phyloP scores from a whole-genome alignment of 2,329 filamentous ascomycete genomes.

The Pseudofabraea citricarpa region DNA sequence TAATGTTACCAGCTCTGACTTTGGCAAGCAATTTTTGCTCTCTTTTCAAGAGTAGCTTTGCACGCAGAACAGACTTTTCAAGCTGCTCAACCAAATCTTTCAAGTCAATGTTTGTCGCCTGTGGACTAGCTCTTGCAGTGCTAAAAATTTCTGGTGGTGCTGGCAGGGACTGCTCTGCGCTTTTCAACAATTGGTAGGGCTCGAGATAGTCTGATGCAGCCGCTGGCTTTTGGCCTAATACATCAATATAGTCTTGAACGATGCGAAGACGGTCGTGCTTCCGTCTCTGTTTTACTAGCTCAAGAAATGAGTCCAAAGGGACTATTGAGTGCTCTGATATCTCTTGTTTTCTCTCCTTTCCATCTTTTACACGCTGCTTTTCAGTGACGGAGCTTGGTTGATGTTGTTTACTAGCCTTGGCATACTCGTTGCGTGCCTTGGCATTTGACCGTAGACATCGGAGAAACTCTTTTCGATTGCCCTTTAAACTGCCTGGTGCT shows the following conservation, averaged over 20 bases:
- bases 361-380: background rate
- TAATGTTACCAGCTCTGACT: constrained; percentile 20
- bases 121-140: constrained; percentile 9
- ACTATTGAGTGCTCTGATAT: constrained; percentile 16
- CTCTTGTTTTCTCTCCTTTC: constrained; percentile 5
- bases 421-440: constrained; percentile 44
- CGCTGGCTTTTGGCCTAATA: constrained; percentile 46
- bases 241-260: constrained; percentile 46
- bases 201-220: constrained; percentile 46
- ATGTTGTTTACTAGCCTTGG: constrained; percentile 18
- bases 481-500: constrained; percentile 34
- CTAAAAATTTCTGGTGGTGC: constrained; percentile 22
- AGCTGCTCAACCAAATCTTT: constrained; percentile 44
- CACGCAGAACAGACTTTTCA: constrained; percentile 53
- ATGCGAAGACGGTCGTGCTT: constrained; percentile 46
- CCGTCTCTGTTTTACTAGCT: constrained; percentile 45
- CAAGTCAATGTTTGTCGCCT: constrained; percentile 35
- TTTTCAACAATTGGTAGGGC: constrained; percentile 15
- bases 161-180: constrained; percentile 19
- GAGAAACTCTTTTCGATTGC: constrained; percentile 49
- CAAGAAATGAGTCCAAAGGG: constrained; percentile 44
- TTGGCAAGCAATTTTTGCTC: constrained; percentile 52
- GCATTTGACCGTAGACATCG: constrained; percentile 48
- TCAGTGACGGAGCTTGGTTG: constrained; percentile 2
- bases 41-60: constrained; percentile 50